phyloP scores from a whole-genome alignment of 768 basidiomycete species.

The Lactarius quietus region DNA sequence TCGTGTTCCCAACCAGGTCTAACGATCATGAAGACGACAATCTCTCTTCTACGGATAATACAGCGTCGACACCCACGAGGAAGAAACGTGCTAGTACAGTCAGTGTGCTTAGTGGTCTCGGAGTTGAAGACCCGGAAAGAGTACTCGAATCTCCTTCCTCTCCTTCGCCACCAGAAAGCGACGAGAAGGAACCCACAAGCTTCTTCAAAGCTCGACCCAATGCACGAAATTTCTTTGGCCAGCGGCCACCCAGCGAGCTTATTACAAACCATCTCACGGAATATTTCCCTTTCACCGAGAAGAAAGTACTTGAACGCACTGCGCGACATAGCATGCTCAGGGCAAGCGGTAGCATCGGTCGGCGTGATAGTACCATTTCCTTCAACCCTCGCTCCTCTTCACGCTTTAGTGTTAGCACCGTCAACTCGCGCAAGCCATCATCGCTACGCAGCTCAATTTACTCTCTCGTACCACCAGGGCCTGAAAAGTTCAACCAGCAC shows the following conservation, averaged over 20 bases:
- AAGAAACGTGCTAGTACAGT: slow-evolving; percentile 92
- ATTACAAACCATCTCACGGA: slow-evolving; percentile 93
- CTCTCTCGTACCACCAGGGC: slow-evolving; percentile 37
- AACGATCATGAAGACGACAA: slow-evolving; percentile 41
- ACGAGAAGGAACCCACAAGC: slow-evolving; percentile 31
- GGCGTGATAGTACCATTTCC: slow-evolving; percentile 45
- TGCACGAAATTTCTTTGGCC: slow-evolving; percentile 94
- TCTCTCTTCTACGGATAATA: slow-evolving; percentile 11
- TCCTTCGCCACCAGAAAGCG: slow-evolving; percentile 38
- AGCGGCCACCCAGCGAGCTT: slow-evolving; percentile 94
- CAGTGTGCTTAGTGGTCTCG: slow-evolving; percentile 90
- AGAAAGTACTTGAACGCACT: slow-evolving; percentile 84
- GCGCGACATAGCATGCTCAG: slow-evolving; percentile 87
- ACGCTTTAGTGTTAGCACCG: slow-evolving; percentile 61
- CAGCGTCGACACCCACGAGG: slow-evolving; percentile 38
- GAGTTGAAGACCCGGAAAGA: slow-evolving; percentile 75
- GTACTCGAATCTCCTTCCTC: slow-evolving; percentile 57
- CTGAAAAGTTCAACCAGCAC: slow-evolving; percentile 27
- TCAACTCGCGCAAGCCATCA: slow-evolving; percentile 41
- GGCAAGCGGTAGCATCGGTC: slow-evolving; percentile 45
- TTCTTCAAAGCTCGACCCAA: slow-evolving; percentile 55
- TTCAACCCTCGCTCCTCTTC: slow-evolving; percentile 48
- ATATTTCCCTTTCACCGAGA: slow-evolving; percentile 93
- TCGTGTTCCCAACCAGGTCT: slow-evolving; percentile 27
- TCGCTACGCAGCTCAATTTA: slow-evolving; percentile 46